Evolutionary conservation across 1,139 yeast genomes (phyloP).

Genomic region (Kodamaea ohmeri): DNA sequence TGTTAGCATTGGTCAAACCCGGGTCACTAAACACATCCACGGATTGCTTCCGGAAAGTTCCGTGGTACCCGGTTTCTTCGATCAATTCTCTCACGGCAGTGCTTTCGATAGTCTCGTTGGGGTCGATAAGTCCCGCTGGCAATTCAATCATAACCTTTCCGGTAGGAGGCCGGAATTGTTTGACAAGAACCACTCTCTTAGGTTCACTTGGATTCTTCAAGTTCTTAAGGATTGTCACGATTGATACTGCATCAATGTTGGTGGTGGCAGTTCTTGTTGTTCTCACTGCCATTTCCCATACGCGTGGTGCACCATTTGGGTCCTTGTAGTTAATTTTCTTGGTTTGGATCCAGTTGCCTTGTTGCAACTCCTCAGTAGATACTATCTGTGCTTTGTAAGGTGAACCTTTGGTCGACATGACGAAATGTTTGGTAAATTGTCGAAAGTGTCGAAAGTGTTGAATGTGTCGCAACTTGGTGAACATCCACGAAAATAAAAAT

Average conservation of each 20-base stretch:
- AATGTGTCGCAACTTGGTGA: slow-evolving; percentile 3
- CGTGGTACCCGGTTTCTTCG: slow-evolving; percentile 91
- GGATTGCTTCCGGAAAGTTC: slow-evolving; percentile 51
- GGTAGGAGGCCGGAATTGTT: slow-evolving; percentile 91
- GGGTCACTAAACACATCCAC: slow-evolving; percentile 74
- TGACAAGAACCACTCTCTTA: slow-evolving; percentile 63
- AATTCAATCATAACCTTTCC: slow-evolving; percentile 84
- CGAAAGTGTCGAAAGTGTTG: neutral
- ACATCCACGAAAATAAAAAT: slow-evolving; percentile 1
- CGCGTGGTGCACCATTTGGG: slow-evolving; percentile 62
- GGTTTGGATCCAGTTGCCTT: slow-evolving; percentile 48
- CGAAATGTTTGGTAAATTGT: neutral
- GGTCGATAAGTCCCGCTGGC: slow-evolving; percentile 94
- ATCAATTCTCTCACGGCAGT: slow-evolving; percentile 85
- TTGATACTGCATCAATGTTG: slow-evolving; percentile 84
- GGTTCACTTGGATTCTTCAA: slow-evolving; percentile 38
- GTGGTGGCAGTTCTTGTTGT: slow-evolving; percentile 69
- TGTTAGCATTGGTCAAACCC: slow-evolving; percentile 88
- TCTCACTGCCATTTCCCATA: slow-evolving; percentile 92
- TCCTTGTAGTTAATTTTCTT: slow-evolving; percentile 64
- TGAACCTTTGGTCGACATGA: slow-evolving; percentile 23
- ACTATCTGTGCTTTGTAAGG: slow-evolving; percentile 36
- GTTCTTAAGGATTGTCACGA: slow-evolving; percentile 64
- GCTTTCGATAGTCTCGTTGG: slow-evolving; percentile 68
- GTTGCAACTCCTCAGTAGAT: slow-evolving; percentile 27